Base-by-base conservation (phyloP, 1,284 basidiomycete genomes). In the Trichosporon faecale region DNA sequence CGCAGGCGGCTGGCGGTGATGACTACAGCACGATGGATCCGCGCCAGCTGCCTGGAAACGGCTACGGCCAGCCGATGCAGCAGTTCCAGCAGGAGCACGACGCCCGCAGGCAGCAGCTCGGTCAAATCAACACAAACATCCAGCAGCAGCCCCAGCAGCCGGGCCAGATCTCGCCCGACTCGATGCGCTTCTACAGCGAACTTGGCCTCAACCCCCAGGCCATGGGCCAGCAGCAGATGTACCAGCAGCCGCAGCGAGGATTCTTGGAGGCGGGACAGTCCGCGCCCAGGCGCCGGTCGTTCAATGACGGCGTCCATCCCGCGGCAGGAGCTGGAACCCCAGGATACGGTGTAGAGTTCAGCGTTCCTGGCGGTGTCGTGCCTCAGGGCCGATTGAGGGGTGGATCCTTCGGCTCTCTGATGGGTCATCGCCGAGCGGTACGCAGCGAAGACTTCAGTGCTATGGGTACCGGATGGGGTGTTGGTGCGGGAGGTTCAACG, bases 391-490 rank as follows among this genome's bases (percentile, higher is more conserved):
- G 73, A 21, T 46, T 78, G 21, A 72, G 80, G 35, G 75, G 80
- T 11, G 66, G 75, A 0, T 67, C 65, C 14, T 72, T 73, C n/a
- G 70, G 66, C 21, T 61, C 57, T 25, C 29, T 29, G 57, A 57
- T 61, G 6, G 77, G 77, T 2, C 81, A 83, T 71, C 72, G 79
- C 8, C 69, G 80, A n/a, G 76, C 72, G 3, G 79, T 76, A 2
- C 79, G 77, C 71, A 81, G 79, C 67, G 83, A 83, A 67, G 83
- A 84, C 75, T 75, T 79, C 40, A 80, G 6, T 73, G 78, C 60
- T 64, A 68, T 14, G 80, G 80, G 76, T 0, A 74, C 74, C 25
- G 80, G 78, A 6, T 82, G 80, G 80, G 82, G 81, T 14, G 68
- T 80, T 8, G 82, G 80, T 29, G 72, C 68, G 21, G 82, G 78